phyloP scores from a whole-genome alignment of 768 basidiomycete genomes.

The Lactifluus pinguis region DNA sequence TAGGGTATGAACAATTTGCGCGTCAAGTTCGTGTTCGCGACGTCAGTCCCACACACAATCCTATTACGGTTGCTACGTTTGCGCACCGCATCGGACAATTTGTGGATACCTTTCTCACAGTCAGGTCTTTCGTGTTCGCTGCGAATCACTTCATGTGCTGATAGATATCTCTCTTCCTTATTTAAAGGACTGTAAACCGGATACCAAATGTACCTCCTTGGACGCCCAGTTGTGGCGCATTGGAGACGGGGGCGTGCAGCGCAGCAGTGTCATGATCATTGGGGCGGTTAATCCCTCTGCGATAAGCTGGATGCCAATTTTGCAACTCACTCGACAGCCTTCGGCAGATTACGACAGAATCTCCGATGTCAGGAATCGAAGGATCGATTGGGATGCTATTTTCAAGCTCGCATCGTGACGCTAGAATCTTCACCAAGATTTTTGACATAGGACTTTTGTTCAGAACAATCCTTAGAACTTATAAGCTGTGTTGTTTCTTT shows the following conservation, averaged over 20 bases:
- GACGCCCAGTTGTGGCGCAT: not conserved
- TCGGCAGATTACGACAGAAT: not conserved
- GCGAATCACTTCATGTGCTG: not conserved
- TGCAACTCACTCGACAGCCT: not conserved
- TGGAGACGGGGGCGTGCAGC: not conserved
- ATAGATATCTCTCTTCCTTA: not conserved
- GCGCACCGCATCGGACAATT: constrained; percentile 2
- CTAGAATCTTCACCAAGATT: not conserved
- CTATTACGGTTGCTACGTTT: not conserved
- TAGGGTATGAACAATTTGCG: constrained; percentile 8
- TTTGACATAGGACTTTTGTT: not conserved
- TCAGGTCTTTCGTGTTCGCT: not conserved
- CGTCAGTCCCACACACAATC: not conserved
- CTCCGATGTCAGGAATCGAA: not conserved
- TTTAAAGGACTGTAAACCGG: not conserved
- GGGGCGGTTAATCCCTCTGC: not conserved
- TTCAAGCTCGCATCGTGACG: not conserved
- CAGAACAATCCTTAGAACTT: too few relatives aligned
- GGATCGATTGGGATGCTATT: not conserved
- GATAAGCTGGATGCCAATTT: not conserved
- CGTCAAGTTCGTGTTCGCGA: not conserved
- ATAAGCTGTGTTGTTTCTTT: too few relatives aligned
- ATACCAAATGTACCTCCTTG: not conserved
- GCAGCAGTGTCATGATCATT: not conserved
- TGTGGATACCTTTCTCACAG: constrained; percentile 1